Base-by-base conservation (phyloP, 495 filamentous ascomycete species). In the Chaetomium fimeti region DNA sequence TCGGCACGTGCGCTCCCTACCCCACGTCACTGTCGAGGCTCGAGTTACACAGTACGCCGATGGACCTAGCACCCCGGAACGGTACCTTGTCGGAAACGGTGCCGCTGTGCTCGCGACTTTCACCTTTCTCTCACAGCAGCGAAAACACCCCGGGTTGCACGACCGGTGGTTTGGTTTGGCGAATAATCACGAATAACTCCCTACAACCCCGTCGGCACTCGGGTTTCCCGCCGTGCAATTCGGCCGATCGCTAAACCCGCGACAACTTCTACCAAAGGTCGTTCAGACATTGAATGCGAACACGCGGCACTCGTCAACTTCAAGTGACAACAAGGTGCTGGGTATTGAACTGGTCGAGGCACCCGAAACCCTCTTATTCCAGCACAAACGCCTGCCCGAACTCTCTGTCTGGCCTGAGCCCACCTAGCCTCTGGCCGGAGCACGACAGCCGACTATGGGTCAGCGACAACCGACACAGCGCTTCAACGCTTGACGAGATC, bases 391-490 rank as follows among this genome's bases (percentile, higher is more conserved):
- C 2, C 38, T 15, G n/a, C 29, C 13, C 36, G 20, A 59, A 40
- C 55, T 20, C 36, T 24, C 27, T 22, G 15, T 29, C 16, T 47
- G 18, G n/a, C 16, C 45, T 8, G 22, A 28, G 15, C 36, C 27
- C 28, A 43, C 36, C 27, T 32, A 43, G 36, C 29, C 28, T 47
- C 27, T 56, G 38, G 61, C 53, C 42, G 28, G 49, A 47, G 36
- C 40, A 51, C 52, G 36, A 29, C 54, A 32, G 51, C 57, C 73
- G 65, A 74, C 68, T 72, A 75, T 75, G 74, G 70, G 74, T 60
- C 55, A 56, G 67, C 65, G 64, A 63, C 72, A 59, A 71, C 60
- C 43, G 24, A 58, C 60, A 42, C 65, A 69, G 61, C 64, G 67
- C 67, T 62, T 61, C 18, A 59, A 54, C 55, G 62, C 57, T 59